Conservation (phyloP, 441 rosid genomes). For the Kokia cookei region DNA sequence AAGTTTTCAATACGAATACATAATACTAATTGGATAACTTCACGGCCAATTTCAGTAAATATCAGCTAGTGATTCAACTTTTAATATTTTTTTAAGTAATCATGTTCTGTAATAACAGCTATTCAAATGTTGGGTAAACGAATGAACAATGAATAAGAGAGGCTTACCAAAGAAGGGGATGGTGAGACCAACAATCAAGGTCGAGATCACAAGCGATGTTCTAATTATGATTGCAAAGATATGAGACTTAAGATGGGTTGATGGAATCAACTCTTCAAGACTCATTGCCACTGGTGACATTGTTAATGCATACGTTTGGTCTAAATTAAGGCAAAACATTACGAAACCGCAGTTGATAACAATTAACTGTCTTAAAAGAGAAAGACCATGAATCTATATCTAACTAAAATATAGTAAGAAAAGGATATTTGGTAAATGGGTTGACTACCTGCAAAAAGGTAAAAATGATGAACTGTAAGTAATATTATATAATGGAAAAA, state of each 20-base stretch:
- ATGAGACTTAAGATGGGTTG: constrained; percentile 43
- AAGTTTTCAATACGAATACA: neutral
- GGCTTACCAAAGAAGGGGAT: constrained; percentile 79
- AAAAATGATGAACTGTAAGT: too few relatives aligned
- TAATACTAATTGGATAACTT: neutral
- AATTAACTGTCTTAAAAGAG: neutral
- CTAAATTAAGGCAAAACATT: constrained; percentile 17
- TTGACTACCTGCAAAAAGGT: constrained; percentile 66
- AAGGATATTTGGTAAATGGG: constrained; percentile 77
- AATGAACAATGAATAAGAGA: neutral
- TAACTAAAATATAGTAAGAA: neutral
- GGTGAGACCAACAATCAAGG: constrained; percentile 67
- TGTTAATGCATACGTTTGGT: constrained; percentile 57
- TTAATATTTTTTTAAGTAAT: too few relatives aligned
- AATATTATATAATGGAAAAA: too few relatives aligned
- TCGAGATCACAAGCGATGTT: constrained; percentile 64
- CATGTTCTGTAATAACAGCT: neutral
- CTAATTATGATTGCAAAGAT: constrained; percentile 56
- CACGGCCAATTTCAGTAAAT: too few relatives aligned
- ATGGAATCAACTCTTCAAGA: constrained; percentile 82
- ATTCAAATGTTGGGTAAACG: neutral
- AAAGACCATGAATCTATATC: neutral
- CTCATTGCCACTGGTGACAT: constrained; percentile 91
- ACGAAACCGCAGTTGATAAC: neutral
- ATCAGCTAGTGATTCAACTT: too few relatives aligned